A percentile compares a stretch with the other conserved stretches of the same genome.
These are phyloP conservation scores for Tylopilus plumbeoviolaceoides DNA, from an alignment of 768 basidiomycete species.

Conservation along the genomic window DNA sequence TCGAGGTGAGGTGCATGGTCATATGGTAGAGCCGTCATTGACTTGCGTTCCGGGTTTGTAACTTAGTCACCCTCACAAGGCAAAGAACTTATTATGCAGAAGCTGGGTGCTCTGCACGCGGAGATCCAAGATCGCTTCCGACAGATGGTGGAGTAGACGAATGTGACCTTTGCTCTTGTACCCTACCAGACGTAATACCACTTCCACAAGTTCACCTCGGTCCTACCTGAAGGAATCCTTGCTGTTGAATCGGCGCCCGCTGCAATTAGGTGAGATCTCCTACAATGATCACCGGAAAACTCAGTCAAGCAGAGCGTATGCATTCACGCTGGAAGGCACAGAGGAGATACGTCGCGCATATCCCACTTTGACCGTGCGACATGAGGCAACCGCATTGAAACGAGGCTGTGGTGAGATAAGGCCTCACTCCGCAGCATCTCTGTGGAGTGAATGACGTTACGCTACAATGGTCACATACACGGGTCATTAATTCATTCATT, in stretches of 20 bases:
- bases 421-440: slow-evolving; percentile 4
- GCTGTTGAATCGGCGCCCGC: not conserved
- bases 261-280: not conserved
- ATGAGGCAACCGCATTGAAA: not conserved
- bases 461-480: not conserved
- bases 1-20: slow-evolving; percentile 61
- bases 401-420: not conserved
- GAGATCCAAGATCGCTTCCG: slow-evolving; percentile 95
- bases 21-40: slow-evolving; percentile 1
- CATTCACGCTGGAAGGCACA: not conserved
- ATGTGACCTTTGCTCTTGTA: slow-evolving; percentile 16
- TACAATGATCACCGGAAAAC: not conserved
- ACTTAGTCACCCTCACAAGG: slow-evolving; percentile 86
- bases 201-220: not conserved
- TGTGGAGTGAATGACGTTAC: slow-evolving; percentile 3
- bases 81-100: slow-evolving; percentile 76
- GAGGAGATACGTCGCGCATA: not conserved
- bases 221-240: not conserved
- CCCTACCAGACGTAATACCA: slow-evolving; percentile 20
- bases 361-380: not conserved
- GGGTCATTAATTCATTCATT: not conserved
- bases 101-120: slow-evolving; percentile 71
- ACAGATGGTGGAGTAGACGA: slow-evolving; percentile 67
- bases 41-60: slow-evolving; percentile 8
- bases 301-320: not conserved